A percentile compares a stretch with the other conserved stretches of the same genome.
Conservation (phyloP, 305 asterid species). For the Rubia occidens region DNA sequence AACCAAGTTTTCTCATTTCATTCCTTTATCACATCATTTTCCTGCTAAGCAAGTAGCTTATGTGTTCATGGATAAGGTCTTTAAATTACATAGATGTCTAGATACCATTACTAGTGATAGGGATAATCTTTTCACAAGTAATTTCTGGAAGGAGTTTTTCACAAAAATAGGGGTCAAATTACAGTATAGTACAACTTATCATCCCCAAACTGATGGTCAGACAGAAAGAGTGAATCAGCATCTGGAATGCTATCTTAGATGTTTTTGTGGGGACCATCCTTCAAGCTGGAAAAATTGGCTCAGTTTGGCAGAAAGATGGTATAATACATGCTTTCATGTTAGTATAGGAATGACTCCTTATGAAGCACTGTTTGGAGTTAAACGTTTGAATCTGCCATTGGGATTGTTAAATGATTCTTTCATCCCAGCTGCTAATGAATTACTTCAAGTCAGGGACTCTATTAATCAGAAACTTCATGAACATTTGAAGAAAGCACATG, state of each 20-base stretch:
- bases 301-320: too few relatives aligned
- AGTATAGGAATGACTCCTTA: too few relatives aligned
- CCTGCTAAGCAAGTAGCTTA: neutral
- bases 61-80: neutral
- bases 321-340: too few relatives aligned
- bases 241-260: neutral
- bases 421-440: too few relatives aligned
- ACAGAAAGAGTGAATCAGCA: neutral
- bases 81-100: neutral
- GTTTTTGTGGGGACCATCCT: neutral
- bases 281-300: neutral
- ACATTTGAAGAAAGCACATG: too few relatives aligned
- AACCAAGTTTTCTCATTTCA: neutral
- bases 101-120: neutral
- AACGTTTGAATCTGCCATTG: too few relatives aligned
- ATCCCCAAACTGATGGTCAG: neutral
- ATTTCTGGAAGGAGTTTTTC: constrained; percentile 7
- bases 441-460: too few relatives aligned
- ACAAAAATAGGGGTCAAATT: neutral
- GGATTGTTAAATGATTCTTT: too few relatives aligned
- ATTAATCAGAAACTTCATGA: too few relatives aligned
- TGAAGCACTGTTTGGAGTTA: too few relatives aligned
- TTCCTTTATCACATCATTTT: neutral
- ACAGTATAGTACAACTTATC: neutral
- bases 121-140: neutral